Evolutionary conservation across 208 protist species (phyloP).

Genomic region (Herpetomonas muscarum): DNA sequence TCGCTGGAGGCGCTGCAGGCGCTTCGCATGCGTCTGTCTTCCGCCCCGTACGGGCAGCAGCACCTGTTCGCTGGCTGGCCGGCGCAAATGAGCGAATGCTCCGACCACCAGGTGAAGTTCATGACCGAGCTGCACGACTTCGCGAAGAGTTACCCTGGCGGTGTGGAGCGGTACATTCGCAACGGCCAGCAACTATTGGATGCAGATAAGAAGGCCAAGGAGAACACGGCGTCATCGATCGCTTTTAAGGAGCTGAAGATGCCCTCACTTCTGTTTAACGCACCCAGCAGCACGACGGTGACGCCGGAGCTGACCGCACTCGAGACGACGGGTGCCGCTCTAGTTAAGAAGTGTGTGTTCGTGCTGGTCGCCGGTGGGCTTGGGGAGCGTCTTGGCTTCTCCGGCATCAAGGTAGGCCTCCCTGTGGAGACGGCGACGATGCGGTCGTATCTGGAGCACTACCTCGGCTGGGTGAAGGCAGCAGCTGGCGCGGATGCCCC

Average conservation of each 20-base stretch:
- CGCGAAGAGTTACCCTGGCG: constrained; percentile 53
- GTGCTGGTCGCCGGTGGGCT: constrained; percentile 91
- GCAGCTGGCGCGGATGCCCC: constrained; percentile 41
- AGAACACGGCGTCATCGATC: constrained; percentile 8
- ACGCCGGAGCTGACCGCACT: constrained; percentile 31
- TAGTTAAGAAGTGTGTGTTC: constrained; percentile 67
- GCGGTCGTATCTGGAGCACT: constrained; percentile 79
- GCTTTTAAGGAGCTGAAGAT: constrained; percentile 40
- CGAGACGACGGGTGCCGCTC: constrained; percentile 34
- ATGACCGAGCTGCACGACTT: constrained; percentile 62
- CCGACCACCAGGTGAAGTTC: constrained; percentile 28
- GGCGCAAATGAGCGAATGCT: constrained; percentile 25
- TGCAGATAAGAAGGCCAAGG: constrained; percentile 7
- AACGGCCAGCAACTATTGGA: constrained; percentile 72
- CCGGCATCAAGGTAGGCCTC: constrained; percentile 86
- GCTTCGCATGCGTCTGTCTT: constrained; percentile 45
- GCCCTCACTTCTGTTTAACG: constrained; percentile 58
- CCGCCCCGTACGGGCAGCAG: constrained; percentile 35
- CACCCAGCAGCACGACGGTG: constrained; percentile 38
- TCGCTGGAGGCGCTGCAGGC: constrained; percentile 39
- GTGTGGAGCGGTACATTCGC: constrained; percentile 74
- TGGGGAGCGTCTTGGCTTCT: constrained; percentile 91
- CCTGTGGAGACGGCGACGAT: constrained; percentile 83
- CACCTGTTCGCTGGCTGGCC: constrained; percentile 75
- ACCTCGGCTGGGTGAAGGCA: constrained; percentile 49